Evolutionary conservation across 1,139 yeast species (phyloP).

Genomic region (Sugiyamaella japonica): DNA sequence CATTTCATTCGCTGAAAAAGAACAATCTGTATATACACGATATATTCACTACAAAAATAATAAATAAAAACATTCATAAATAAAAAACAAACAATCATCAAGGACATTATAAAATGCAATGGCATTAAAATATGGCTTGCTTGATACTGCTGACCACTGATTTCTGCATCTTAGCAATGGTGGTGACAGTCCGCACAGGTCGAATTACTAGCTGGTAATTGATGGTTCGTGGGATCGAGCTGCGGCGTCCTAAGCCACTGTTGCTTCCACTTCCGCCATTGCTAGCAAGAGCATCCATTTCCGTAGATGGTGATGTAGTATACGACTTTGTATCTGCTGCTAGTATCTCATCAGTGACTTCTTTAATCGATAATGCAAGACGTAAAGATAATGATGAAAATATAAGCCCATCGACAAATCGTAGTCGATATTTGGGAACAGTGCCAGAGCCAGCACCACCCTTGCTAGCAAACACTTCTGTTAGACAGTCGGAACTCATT

Average conservation of each 20-base stretch:
- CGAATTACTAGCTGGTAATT: constrained; percentile 15
- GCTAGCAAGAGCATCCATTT: too few relatives aligned
- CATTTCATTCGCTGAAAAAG: not conserved
- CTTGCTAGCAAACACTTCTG: not conserved
- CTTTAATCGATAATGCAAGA: constrained; percentile 15
- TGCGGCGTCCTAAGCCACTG: not conserved
- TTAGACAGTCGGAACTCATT: not conserved
- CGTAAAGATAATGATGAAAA: constrained; percentile 23
- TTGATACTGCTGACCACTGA: constrained; percentile 16
- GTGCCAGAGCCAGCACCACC: not conserved
- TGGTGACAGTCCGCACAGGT: constrained; percentile 13
- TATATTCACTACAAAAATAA: not conserved
- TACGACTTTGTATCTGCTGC: not conserved
- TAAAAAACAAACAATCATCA: not conserved
- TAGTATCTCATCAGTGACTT: not conserved
- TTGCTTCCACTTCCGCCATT: not conserved
- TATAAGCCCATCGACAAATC: constrained; percentile 26
- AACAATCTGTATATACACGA: not conserved
- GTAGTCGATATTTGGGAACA: constrained; percentile 13
- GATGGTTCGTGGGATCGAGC: constrained; percentile 9
- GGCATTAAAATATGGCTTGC: constrained; percentile 13
- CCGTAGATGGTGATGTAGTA: not conserved
- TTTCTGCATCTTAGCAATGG: constrained; percentile 17
- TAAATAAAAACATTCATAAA: too few relatives aligned
- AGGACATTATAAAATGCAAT: not conserved